Evolutionary conservation across 1,139 yeast genomes (phyloP).

Genomic region (Hansenula sp.): DNA sequence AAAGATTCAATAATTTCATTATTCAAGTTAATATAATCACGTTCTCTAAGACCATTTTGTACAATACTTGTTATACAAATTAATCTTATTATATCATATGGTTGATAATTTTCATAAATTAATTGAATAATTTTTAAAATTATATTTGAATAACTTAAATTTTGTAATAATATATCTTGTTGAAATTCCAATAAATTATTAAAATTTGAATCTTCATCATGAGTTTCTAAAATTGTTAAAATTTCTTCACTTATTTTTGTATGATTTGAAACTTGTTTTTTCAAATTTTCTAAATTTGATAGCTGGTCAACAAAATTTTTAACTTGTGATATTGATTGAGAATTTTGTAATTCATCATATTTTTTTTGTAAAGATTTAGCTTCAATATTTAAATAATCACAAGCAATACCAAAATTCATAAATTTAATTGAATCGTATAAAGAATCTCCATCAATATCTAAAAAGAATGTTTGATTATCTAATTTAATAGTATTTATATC

Average conservation of each 20-base stretch:
- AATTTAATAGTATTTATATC: slow-evolving; percentile 43
- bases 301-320: slow-evolving; percentile 68
- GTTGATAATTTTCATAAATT: slow-evolving; percentile 37
- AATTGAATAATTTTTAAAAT: slow-evolving; percentile 45
- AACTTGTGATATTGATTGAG: slow-evolving; percentile 63
- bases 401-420: slow-evolving; percentile 77
- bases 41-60: slow-evolving; percentile 61
- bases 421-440: slow-evolving; percentile 30
- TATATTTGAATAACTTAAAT: slow-evolving; percentile 50
- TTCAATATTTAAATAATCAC: slow-evolving; percentile 59
- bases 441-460: slow-evolving; percentile 13
- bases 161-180: slow-evolving; percentile 60
- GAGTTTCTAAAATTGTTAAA: slow-evolving; percentile 46
- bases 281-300: slow-evolving; percentile 62
- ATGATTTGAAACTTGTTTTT: slow-evolving; percentile 67
- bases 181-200: slow-evolving; percentile 63
- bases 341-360: slow-evolving; percentile 39
- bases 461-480: slow-evolving; percentile 20
- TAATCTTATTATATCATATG: slow-evolving; percentile 39
- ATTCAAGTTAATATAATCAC: slow-evolving; percentile 47
- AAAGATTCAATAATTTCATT: slow-evolving; percentile 50
- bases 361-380: slow-evolving; percentile 72
- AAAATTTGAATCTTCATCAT: slow-evolving; percentile 34
- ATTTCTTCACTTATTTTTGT: slow-evolving; percentile 72
- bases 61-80: slow-evolving; percentile 52